These are phyloP conservation scores for Sisymbrium altissimum DNA, from an alignment of 345 rosid species.

Conservation along the genomic window DNA sequence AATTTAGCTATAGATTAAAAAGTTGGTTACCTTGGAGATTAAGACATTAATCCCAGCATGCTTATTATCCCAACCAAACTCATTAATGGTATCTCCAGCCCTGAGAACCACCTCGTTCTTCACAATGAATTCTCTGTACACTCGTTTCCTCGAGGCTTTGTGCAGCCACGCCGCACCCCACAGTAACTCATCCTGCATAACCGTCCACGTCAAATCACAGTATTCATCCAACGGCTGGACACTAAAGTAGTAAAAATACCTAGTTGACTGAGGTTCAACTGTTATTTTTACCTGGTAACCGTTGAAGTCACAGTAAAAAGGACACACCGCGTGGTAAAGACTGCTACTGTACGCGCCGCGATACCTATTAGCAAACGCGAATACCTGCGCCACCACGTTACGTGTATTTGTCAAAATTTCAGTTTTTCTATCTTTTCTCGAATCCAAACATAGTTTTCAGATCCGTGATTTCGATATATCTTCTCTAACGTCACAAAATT, in stretches of 20 bases:
- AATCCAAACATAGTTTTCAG: neutral
- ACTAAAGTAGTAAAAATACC: slow-evolving; percentile 7
- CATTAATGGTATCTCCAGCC: slow-evolving; percentile 85
- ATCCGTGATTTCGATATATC: slow-evolving; percentile 23
- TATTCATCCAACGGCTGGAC: slow-evolving; percentile 3
- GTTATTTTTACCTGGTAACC: slow-evolving; percentile 72
- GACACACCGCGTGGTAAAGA: slow-evolving; percentile 76
- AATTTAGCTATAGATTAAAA: neutral
- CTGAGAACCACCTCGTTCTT: slow-evolving; percentile 76
- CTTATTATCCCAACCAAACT: slow-evolving; percentile 98
- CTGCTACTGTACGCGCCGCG: slow-evolving; percentile 83
- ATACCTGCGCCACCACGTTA: slow-evolving; percentile 52
- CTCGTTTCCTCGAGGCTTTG: slow-evolving; percentile 72
- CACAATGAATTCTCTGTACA: slow-evolving; percentile 72
- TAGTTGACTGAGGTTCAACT: neutral
- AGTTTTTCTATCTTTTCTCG: neutral
- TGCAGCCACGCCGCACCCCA: slow-evolving; percentile 99
- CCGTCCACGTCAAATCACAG: slow-evolving; percentile 7
- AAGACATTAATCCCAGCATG: slow-evolving; percentile 93
- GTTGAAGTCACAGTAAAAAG: slow-evolving; percentile 92
- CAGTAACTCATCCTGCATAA: slow-evolving; percentile 76
- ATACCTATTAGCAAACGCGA: slow-evolving; percentile 79
- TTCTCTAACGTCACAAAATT: slow-evolving; percentile 19
- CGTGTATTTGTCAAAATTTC: neutral
- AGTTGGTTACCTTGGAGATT: slow-evolving; percentile 66